Percentiles rank a stretch among this genome's conserved stretches.
These are phyloP conservation scores for Cladosporium sp. DNA, from an alignment of 2,329 filamentous ascomycete genomes.

Conservation along the genomic window DNA sequence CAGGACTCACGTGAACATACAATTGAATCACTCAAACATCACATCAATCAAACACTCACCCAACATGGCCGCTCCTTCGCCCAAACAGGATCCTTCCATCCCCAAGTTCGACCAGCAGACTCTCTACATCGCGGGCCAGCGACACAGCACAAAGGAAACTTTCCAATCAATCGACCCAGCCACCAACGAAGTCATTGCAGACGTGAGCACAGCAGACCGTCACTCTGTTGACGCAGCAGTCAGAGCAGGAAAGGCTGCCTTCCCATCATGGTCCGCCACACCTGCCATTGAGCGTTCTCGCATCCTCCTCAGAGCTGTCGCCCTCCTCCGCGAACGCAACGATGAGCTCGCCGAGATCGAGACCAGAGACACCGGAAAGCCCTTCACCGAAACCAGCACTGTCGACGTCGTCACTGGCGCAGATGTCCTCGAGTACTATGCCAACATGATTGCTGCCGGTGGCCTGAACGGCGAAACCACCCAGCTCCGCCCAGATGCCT, in stretches of 20 bases:
- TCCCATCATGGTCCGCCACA: conserved; percentile 73
- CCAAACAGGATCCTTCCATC: conserved; percentile 22
- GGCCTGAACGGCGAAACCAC: conserved; percentile 79
- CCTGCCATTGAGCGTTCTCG: conserved; percentile 72
- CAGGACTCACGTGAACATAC: neutral
- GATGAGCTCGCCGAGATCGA: conserved; percentile 77
- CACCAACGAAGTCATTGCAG: conserved; percentile 66
- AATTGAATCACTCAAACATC: neutral
- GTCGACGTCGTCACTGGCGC: conserved; percentile 82
- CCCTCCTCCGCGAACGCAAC: conserved; percentile 72
- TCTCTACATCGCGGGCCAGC: conserved; percentile 74
- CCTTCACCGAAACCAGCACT: conserved; percentile 78
- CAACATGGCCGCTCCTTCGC: conserved; percentile 21
- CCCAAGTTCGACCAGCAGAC: conserved; percentile 32
- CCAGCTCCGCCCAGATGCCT: conserved; percentile 71
- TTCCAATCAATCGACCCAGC: conserved; percentile 76
- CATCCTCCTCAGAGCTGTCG: conserved; percentile 74
- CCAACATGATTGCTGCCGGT: conserved; percentile 73
- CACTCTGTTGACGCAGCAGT: conserved; percentile 72
- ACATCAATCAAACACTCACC: neutral
- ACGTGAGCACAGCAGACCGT: conserved; percentile 59
- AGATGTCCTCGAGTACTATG: conserved; percentile 85
- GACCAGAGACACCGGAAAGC: conserved; percentile 83
- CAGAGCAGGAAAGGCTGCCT: conserved; percentile 68
- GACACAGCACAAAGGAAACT: conserved; percentile 59